Base-by-base conservation (phyloP, 2,329 filamentous ascomycete species). In the Sporothrix brunneoviolacea region DNA sequence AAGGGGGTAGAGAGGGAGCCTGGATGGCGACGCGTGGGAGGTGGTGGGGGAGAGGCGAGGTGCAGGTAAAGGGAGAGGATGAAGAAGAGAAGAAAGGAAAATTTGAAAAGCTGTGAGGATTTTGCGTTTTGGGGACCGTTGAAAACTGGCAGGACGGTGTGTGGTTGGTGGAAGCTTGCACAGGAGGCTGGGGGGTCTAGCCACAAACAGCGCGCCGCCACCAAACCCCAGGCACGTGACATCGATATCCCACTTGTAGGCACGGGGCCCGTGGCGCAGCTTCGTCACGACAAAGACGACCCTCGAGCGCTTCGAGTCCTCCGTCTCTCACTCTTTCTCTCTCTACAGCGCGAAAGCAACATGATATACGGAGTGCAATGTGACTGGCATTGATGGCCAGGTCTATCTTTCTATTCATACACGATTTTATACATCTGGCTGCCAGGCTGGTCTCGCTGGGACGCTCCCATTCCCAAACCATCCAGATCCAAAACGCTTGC, bases 121-220 rank as follows among this genome's bases (percentile, higher is more conserved):
- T 50, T 44, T 39, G 27, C 22, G 10, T 42, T 40, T 33, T 43
- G 47, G 40, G 22, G 33, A 18, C 30, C 39, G 36, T 13, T 21
- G 32, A 32, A 38, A 47, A 47, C 18, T 18, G 36, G 27, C 19
- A 35, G 45, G 45, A 27, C 32, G 45, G 37, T 33, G 36, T 36
- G 45, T 48, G 45, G 37, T 48, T 48, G 45, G 45, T 33, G 36
- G 27, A 33, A 48, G 45, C 45, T 37, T 16, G 16, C n/a, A 32
- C 35, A 21, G 44, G 44, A 47, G 33, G 44, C 44, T 47, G 44
- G 44, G 22, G n/a, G 19, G 33, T 28, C 44, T 47, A 47, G 16
- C 44, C 44, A 19, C 44, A 38, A 47, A 32, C 35, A 47, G 44
- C 35, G 24, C 37, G 8, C 44, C 43, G 33, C 44, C 33, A 47